These are phyloP conservation scores for Acanthochlamys bracteata DNA, from an alignment of 106 monocot genomes.

Conservation along the genomic window DNA sequence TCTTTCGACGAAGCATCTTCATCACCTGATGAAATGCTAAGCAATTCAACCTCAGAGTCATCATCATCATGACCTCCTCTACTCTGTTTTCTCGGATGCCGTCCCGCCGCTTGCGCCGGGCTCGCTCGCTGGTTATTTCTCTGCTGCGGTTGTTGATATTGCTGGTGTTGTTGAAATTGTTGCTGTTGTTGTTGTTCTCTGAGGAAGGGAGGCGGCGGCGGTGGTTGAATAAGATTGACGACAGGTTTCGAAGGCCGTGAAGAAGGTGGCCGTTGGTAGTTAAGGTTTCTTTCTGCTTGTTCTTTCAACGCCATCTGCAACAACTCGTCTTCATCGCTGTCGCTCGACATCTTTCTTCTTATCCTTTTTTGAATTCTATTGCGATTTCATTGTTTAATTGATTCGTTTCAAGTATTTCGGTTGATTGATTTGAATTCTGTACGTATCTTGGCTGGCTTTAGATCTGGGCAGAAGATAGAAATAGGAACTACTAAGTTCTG, in stretches of 20 bases:
- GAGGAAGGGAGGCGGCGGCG: slow-evolving; percentile 36
- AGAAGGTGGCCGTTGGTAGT: slow-evolving; percentile 44
- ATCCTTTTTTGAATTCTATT: too few species aligned
- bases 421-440: too few species aligned
- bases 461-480: too few species aligned
- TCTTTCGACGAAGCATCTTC: slow-evolving; percentile 65
- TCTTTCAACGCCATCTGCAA: slow-evolving; percentile 94
- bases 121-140: slow-evolving; percentile 7
- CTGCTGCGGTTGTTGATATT: too few species aligned
- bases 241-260: slow-evolving; percentile 59
- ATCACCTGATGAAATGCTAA: slow-evolving; percentile 95
- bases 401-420: too few species aligned
- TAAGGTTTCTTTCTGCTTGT: slow-evolving; percentile 71
- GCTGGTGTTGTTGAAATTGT: too few species aligned
- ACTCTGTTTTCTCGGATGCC: slow-evolving; percentile 4
- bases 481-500: too few species aligned
- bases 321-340: slow-evolving; percentile 92
- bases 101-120: slow-evolving; percentile 9
- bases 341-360: slow-evolving; percentile 74
- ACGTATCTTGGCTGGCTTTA: too few species aligned
- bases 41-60: slow-evolving; percentile 92
- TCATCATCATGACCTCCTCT: slow-evolving; percentile 61
- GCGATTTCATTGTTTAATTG: too few species aligned
- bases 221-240: slow-evolving; percentile 84
- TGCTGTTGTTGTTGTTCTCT: slow-evolving; percentile 11